These are phyloP conservation scores for Colletotrichum higginsianum DNA, from an alignment of 2,329 filamentous ascomycete genomes.

Conservation along the genomic window DNA sequence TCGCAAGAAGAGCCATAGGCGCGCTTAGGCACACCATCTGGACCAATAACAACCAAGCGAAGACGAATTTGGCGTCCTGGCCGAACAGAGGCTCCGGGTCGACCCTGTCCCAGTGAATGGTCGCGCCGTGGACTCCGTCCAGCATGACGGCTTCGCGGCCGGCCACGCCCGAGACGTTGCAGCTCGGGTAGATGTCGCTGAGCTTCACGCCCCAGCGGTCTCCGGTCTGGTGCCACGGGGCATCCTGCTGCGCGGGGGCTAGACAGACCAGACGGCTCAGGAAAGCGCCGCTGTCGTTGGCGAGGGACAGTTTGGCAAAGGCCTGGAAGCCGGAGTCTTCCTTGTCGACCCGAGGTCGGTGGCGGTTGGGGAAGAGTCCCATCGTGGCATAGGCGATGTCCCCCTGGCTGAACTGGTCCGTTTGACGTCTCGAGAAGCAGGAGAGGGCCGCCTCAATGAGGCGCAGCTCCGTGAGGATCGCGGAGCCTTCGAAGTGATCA, in stretches of 20 bases:
- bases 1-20: neutral
- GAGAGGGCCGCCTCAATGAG: constrained; percentile 50
- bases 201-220: constrained; percentile 51
- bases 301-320: constrained; percentile 53
- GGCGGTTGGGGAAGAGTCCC: constrained; percentile 50
- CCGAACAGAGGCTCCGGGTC: constrained; percentile 42
- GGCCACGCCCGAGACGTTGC: constrained; percentile 52
- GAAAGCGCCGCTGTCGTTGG: constrained; percentile 54
- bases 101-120: constrained; percentile 52
- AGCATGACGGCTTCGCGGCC: constrained; percentile 53
- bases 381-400: constrained; percentile 56
- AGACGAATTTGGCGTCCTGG: neutral
- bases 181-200: constrained; percentile 53
- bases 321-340: constrained; percentile 55
- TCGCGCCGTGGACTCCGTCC: constrained; percentile 51
- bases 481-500: constrained; percentile 53
- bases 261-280: constrained; percentile 53
- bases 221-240: constrained; percentile 51
- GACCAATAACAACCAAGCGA: neutral
- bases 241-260: constrained; percentile 44
- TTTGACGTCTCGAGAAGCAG: constrained; percentile 50
- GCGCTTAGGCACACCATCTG: neutral
- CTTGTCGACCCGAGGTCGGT: constrained; percentile 51
- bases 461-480: constrained; percentile 52
- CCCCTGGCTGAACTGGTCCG: constrained; percentile 46